Percentiles rank a stretch among this genome's conserved stretches.
These are phyloP conservation scores for Wickerhamomyces bisporus DNA, from an alignment of 805 yeast genomes.

Conservation along the genomic window DNA sequence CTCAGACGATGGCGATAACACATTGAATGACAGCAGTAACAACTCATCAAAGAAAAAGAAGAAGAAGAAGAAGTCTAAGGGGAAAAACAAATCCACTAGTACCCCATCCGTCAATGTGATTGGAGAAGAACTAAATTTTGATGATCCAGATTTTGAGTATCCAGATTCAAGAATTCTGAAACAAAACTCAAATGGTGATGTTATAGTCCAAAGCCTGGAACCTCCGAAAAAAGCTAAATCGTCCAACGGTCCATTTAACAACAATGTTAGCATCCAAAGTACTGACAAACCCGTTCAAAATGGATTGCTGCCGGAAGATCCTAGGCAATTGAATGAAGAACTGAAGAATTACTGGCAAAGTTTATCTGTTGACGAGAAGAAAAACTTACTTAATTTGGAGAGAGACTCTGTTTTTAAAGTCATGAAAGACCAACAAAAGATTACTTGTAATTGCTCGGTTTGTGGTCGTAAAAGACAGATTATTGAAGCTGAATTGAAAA, in stretches of 20 bases:
- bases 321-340: constrained; percentile 16
- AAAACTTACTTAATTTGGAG: constrained; percentile 57
- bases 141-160: constrained; percentile 56
- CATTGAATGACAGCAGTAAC: constrained; percentile 4
- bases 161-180: constrained; percentile 69
- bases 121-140: constrained; percentile 38
- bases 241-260: constrained; percentile 4
- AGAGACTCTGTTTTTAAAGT: constrained; percentile 62
- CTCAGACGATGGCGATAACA: constrained; percentile 2
- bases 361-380: constrained; percentile 54
- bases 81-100: constrained; percentile 2
- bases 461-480: constrained; percentile 73
- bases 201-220: constrained; percentile 51
- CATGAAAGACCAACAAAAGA: constrained; percentile 54
- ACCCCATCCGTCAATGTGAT: constrained; percentile 11
- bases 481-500: constrained; percentile 72
- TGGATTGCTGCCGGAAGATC: constrained; percentile 13
- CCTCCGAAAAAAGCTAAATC: constrained; percentile 15
- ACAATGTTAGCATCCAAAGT: constrained; percentile 34
- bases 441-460: constrained; percentile 62
- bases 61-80: constrained; percentile 25
- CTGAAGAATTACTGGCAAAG: constrained; percentile 54
- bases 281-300: constrained; percentile 30
- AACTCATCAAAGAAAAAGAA: constrained; percentile 27
- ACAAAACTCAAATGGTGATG: constrained; percentile 71